A percentile compares a stretch with the other conserved stretches of the same genome.
These are phyloP conservation scores for Candida sanyaensis DNA, from an alignment of 1,139 yeast genomes.

Conservation along the genomic window DNA sequence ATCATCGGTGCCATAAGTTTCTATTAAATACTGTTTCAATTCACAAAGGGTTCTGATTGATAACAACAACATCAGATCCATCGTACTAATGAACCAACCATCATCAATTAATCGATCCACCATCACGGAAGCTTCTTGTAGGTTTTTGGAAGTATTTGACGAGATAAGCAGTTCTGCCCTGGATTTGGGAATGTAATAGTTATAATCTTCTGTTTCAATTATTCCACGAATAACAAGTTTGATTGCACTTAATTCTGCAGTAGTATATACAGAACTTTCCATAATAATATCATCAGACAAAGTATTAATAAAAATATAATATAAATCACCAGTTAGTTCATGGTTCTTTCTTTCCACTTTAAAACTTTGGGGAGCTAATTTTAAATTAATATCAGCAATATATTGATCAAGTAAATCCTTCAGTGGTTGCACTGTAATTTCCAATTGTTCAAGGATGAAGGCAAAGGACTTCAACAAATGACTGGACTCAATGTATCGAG, in stretches of 20 bases:
- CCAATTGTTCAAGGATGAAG: slow-evolving; percentile 13
- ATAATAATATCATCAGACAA: slow-evolving; percentile 42
- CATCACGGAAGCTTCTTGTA: slow-evolving; percentile 36
- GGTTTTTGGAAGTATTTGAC: slow-evolving; percentile 23
- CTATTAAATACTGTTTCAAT: slow-evolving; percentile 43
- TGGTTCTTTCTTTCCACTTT: slow-evolving; percentile 42
- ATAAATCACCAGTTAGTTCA: slow-evolving; percentile 35
- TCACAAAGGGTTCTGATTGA: slow-evolving; percentile 51
- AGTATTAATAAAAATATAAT: slow-evolving; percentile 46
- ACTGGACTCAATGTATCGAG: slow-evolving; percentile 21
- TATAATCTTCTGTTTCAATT: slow-evolving; percentile 28
- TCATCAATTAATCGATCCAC: slow-evolving; percentile 44
- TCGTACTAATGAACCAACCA: slow-evolving; percentile 51
- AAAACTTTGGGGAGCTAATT: slow-evolving; percentile 43
- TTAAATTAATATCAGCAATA: slow-evolving; percentile 40
- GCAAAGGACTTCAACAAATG: slow-evolving; percentile 18
- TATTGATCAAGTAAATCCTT: slow-evolving; percentile 20
- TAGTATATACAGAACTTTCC: slow-evolving; percentile 41
- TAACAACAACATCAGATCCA: slow-evolving; percentile 30
- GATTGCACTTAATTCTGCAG: slow-evolving; percentile 50
- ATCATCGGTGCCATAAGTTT: slow-evolving; percentile 40
- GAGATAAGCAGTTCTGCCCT: slow-evolving; percentile 31
- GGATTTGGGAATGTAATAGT: slow-evolving; percentile 29
- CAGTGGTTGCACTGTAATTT: slow-evolving; percentile 7
- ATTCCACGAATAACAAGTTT: slow-evolving; percentile 51